Evolutionary conservation across 495 filamentous ascomycete genomes (phyloP).

Genomic region (Bathelium albidoporum): DNA sequence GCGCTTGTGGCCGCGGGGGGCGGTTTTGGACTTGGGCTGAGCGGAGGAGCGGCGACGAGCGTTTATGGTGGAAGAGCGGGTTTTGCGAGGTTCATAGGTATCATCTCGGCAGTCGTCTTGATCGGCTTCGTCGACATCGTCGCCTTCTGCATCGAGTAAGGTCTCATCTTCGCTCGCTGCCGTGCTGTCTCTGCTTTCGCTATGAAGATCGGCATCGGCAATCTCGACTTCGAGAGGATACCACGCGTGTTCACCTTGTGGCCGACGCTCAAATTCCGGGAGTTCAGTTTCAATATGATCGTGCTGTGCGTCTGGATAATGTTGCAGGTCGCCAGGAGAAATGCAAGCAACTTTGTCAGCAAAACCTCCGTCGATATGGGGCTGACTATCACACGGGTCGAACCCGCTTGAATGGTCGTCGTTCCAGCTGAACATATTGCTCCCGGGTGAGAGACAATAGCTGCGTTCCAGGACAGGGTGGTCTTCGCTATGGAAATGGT

Average conservation of each 20-base stretch:
- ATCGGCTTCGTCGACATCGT: conserved; percentile 9
- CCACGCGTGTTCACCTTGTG: conserved; percentile 8
- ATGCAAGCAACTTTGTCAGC: conserved; percentile 9
- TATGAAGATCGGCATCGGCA: conserved; percentile 10
- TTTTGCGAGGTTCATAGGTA: background rate
- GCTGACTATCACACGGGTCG: background rate
- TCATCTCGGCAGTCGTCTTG: background rate
- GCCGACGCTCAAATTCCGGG: conserved; percentile 7
- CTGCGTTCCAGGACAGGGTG: background rate
- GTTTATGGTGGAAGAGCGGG: background rate
- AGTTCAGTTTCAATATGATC: background rate
- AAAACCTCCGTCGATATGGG: background rate
- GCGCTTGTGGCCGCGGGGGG: background rate
- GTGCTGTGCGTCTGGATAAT: conserved; percentile 12
- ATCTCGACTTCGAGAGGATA: conserved; percentile 15
- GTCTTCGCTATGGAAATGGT: background rate
- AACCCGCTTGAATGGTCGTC: background rate
- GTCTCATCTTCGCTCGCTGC: conserved; percentile 6
- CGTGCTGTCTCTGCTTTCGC: conserved; percentile 11
- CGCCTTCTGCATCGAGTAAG: conserved; percentile 9
- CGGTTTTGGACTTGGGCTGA: background rate
- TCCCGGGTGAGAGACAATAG: background rate
- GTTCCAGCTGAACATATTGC: background rate
- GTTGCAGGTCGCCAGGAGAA: conserved; percentile 21
- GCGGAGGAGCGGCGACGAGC: background rate